These are phyloP conservation scores for Delphinella strobiligena DNA, from an alignment of 2,329 filamentous ascomycete species.

Conservation along the genomic window DNA sequence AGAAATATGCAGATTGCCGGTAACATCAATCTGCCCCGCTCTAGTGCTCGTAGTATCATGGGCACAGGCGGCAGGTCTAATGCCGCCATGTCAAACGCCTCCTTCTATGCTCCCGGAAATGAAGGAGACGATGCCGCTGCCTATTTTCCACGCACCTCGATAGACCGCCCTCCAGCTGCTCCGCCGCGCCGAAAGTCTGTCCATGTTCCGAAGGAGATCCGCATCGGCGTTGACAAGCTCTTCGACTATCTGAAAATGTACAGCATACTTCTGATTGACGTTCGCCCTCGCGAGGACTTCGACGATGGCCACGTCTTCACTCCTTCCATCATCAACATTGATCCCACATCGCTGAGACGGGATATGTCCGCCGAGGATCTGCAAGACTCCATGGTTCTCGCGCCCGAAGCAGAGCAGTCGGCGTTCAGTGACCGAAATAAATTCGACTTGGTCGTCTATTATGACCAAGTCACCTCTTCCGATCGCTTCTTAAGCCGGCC, in stretches of 20 bases:
- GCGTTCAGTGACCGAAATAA: conserved; percentile 61
- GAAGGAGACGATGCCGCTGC: conserved; percentile 18
- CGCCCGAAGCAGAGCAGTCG: conserved; percentile 59
- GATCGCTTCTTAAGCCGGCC: conserved; percentile 43
- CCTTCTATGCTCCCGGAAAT: conserved; percentile 25
- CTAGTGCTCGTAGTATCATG: conserved; percentile 51
- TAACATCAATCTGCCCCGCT: conserved; percentile 52
- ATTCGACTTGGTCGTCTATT: conserved; percentile 82
- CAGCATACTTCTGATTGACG: conserved; percentile 71
- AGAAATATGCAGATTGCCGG: conserved; percentile 57
- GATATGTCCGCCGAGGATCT: conserved; percentile 54
- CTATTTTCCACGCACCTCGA: conserved; percentile 27
- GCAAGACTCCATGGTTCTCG: conserved; percentile 57
- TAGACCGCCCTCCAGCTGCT: conserved; percentile 9
- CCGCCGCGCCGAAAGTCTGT: conserved; percentile 28
- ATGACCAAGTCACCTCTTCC: conserved; percentile 59
- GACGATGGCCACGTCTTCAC: conserved; percentile 83
- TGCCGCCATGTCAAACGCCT: conserved; percentile 31
- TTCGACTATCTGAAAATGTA: conserved; percentile 56
- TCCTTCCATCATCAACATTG: conserved; percentile 75
- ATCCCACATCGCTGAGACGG: conserved; percentile 63
- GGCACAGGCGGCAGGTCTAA: conserved; percentile 41
- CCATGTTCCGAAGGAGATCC: conserved; percentile 43
- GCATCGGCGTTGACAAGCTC: conserved; percentile 58
- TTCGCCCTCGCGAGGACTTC: conserved; percentile 67